phyloP scores from a whole-genome alignment of 2,329 filamentous ascomycete genomes.

The Curvularia eragrostidis region DNA sequence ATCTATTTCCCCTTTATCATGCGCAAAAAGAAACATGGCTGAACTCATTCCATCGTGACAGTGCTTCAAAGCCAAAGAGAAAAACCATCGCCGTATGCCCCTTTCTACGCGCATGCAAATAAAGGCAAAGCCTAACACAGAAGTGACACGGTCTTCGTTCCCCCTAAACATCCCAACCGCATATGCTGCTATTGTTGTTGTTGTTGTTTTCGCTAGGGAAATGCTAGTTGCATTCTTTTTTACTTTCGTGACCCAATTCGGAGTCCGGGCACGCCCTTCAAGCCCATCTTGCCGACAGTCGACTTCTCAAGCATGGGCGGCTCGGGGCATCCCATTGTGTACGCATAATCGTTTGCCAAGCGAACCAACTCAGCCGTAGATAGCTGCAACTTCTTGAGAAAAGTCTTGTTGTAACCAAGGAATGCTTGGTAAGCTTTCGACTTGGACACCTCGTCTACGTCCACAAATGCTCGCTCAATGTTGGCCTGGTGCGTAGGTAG shows the following conservation, averaged over 20 bases:
- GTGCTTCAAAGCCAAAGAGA: background rate
- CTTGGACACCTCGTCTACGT: slow-evolving; percentile 52
- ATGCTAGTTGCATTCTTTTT: background rate
- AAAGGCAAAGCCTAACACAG: slow-evolving; percentile 11
- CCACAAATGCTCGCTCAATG: slow-evolving; percentile 44
- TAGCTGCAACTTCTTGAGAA: slow-evolving; percentile 53
- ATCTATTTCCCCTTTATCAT: background rate
- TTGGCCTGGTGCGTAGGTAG: slow-evolving; percentile 42
- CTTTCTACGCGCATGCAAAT: background rate
- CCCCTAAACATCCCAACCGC: no score
- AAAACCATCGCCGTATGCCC: background rate
- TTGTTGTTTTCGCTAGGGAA: background rate
- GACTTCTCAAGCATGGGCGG: slow-evolving; percentile 55
- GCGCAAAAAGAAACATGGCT: background rate
- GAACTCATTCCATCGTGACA: background rate
- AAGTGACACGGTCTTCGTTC: background rate
- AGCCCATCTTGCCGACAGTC: slow-evolving; percentile 56
- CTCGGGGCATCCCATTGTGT: slow-evolving; percentile 54
- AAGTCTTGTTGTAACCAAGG: slow-evolving; percentile 57
- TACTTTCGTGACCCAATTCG: slow-evolving; percentile 37
- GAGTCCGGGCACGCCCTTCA: slow-evolving; percentile 55
- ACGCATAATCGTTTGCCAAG: slow-evolving; percentile 54
- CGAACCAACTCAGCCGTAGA: slow-evolving; percentile 50
- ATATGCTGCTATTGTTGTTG: no score
- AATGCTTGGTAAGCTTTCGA: slow-evolving; percentile 56